Evolutionary conservation across 805 yeast species (phyloP).

Genomic region (Myxozyma nipponensis): DNA sequence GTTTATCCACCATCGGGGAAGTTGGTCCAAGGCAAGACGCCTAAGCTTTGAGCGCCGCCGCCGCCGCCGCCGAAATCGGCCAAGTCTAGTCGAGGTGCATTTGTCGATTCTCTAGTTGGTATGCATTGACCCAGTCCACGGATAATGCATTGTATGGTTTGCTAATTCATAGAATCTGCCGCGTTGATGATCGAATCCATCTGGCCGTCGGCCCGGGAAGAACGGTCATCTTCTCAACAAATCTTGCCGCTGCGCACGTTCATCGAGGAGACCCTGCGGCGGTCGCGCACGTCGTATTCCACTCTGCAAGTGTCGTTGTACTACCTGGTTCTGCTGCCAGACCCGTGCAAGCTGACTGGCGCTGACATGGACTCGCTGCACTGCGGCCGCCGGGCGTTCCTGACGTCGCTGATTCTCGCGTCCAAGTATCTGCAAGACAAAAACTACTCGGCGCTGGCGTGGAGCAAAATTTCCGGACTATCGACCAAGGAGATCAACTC

Average conservation of each 20-base stretch:
- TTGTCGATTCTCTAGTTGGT: constrained; percentile 27
- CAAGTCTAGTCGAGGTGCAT: constrained; percentile 14
- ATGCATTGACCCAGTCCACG: constrained; percentile 26
- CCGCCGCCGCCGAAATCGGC: constrained; percentile 3
- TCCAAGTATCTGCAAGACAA: constrained; percentile 71
- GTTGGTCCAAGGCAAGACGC: too few species aligned
- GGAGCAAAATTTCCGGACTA: constrained; percentile 74
- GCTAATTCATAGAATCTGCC: constrained; percentile 30
- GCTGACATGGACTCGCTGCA: constrained; percentile 16
- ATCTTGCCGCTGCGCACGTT: constrained; percentile 38
- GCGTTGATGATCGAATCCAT: constrained; percentile 33
- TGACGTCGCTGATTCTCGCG: constrained; percentile 65
- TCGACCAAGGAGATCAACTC: constrained; percentile 47
- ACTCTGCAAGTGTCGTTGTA: constrained; percentile 64
- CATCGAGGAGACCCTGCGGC: constrained; percentile 41
- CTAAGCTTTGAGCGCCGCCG: background rate
- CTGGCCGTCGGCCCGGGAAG: constrained; percentile 36
- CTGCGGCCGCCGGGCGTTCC: constrained; percentile 64
- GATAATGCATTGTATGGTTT: background rate
- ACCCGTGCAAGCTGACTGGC: constrained; percentile 11
- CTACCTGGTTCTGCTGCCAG: constrained; percentile 51
- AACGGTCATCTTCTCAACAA: constrained; percentile 17
- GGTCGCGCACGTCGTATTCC: constrained; percentile 56
- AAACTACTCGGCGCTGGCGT: constrained; percentile 61
- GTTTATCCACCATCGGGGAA: too few species aligned